Evolutionary conservation across 2,329 filamentous ascomycete genomes (phyloP).

Genomic region (Pseudovirgaria hyperparasitica): DNA sequence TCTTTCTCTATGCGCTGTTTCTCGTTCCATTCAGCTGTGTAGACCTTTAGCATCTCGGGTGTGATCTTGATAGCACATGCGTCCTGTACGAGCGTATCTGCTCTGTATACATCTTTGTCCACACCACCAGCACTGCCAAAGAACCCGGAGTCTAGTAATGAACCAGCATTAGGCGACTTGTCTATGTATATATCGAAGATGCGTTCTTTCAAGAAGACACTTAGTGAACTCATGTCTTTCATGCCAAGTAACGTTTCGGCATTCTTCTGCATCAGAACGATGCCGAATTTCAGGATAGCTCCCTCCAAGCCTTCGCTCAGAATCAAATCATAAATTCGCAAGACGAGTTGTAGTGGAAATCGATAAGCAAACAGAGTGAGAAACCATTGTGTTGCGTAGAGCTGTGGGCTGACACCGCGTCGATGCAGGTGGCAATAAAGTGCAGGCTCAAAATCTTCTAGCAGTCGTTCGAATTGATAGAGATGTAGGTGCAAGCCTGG

Average conservation of each 20-base stretch:
- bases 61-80: slow-evolving; percentile 81
- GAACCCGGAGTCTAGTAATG: slow-evolving; percentile 90
- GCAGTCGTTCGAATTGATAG: slow-evolving; percentile 85
- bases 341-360: slow-evolving; percentile 88
- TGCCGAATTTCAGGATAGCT: slow-evolving; percentile 86
- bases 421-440: slow-evolving; percentile 89
- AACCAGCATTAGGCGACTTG: slow-evolving; percentile 79
- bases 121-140: slow-evolving; percentile 84
- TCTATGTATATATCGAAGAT: slow-evolving; percentile 97
- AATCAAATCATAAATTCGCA: slow-evolving; percentile 93
- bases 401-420: slow-evolving; percentile 72
- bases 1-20: slow-evolving; percentile 72
- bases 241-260: slow-evolving; percentile 63
- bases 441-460: slow-evolving; percentile 89
- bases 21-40: slow-evolving; percentile 85
- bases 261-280: slow-evolving; percentile 95
- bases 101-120: slow-evolving; percentile 92
- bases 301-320: slow-evolving; percentile 78
- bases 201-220: slow-evolving; percentile 82
- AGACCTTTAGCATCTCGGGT: slow-evolving; percentile 66
- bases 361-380: slow-evolving; percentile 96
- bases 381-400: slow-evolving; percentile 99
- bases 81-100: slow-evolving; percentile 85
- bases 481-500: slow-evolving; percentile 84
- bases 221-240: slow-evolving; percentile 83